Evolutionary conservation across 352 stramenopile genomes (phyloP), one percentile per base, ranked within the genome.

Genomic region (Phytophthora boehmeriae): DNA sequence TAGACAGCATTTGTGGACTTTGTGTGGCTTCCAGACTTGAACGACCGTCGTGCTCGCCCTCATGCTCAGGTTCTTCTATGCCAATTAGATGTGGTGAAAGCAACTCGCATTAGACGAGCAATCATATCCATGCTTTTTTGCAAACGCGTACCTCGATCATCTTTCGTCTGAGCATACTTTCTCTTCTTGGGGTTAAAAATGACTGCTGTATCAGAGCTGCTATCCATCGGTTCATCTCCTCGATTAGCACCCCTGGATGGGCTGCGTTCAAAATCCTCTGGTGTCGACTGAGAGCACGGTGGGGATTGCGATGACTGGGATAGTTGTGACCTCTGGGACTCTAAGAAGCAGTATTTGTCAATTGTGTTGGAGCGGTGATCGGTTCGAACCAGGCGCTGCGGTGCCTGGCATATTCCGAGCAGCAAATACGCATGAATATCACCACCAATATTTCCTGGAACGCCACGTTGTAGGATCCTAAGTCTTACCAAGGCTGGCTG

Each of bases 291-390:
- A 2, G 62, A 75, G 19, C 39, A 57, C 16, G 49, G 27, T 5
- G 50, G 36, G 38, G 73, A 69, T 59, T 76, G 69, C 22, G 68
- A 76, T 6, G 56, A 46, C 48, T 72, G 66, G 16, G 73, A 73
- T 32, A 72, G 16, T 17, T 88, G 76, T 17, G 76, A 90, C 52
- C 73, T 77, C 54, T 95, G 86, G 0, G 85, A 95, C 8, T 89
- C 75, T 9, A 94, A 69, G 61, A 92, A 91, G 47, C 71, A 90
- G 59, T 88, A 96, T 54, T 90, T 93, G 66, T 94, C 87, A 17
- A 96, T 94, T n/a, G 83, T 93, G 63, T 83, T 94, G 4, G 86
- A 88, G 17, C 84, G 83, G 61, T 91, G 79, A 36, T 96, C 87
- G 1, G 87, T 96, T 58, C 87, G 80, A 19, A 96, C 87, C 25